Base-by-base conservation (phyloP, 2,329 filamentous ascomycete genomes). In the Paradendryphiella salina region DNA sequence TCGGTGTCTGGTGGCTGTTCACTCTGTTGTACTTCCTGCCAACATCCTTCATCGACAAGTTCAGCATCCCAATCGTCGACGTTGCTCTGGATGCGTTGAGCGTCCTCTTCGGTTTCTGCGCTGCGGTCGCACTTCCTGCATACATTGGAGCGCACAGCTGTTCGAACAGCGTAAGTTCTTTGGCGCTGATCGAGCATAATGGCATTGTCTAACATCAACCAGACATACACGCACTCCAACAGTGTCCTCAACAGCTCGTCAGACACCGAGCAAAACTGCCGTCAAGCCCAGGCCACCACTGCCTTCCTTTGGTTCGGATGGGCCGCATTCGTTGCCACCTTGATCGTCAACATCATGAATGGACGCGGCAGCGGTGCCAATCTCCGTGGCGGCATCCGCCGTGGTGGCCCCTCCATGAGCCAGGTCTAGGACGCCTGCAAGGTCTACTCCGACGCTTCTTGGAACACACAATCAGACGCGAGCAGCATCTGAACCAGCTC, bases 281-380 rank as follows among this genome's bases (percentile, higher is more conserved):
- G 83, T 56, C 84, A 90, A 75, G 82, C 89, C 13, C 88, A 92
- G 76, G 88, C 88, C 31, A 82, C 82, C 56, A 84, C 82, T 28
- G 87, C 83, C 31, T 93, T 93, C 76, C 80, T 90, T 75, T 93
- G 87, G 87, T 91, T 92, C 75, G 81, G 89, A 40, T 89, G 86
- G 70, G 80, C 76, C 32, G 78, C 81, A 20, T 88, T 86, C 65
- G 75, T 77, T 21, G 84, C 69, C 14, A 74, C 77, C 3, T 79
- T 80, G 33, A 69, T 85, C 36, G 76, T 83, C 66, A 79, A 88
- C 56, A 75, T 80, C 47, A 70, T 84, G 63, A 74, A 76, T 52
- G 79, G 80, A 50, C 77, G 80, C 61, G 78, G 80, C 31, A 68
- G 61, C 47, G 63, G 61, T n/a, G 67, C 67, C 52, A 76, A 75